Conservation (phyloP, 1,284 basidiomycete species). For the Apiotrichum gracile region DNA sequence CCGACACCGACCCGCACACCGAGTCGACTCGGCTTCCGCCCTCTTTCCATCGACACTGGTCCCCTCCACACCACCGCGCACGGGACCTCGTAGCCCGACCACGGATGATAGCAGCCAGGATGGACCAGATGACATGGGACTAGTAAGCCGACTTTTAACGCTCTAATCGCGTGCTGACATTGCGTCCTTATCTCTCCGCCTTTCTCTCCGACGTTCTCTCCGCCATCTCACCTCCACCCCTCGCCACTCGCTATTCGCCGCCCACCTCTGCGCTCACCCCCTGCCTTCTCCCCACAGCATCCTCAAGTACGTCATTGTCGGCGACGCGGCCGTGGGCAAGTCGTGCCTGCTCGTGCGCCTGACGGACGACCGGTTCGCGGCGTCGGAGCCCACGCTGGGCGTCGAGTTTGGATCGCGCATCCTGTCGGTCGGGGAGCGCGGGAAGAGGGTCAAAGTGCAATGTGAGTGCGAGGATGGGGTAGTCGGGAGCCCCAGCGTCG, state of each 20-base stretch:
- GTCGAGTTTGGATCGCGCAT: constrained; percentile 43
- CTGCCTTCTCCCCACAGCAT: constrained; percentile 21
- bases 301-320: constrained; percentile 44
- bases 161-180: no score
- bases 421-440: constrained; percentile 28
- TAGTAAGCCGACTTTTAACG: constrained; percentile 18
- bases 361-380: constrained; percentile 36
- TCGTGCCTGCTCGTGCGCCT: constrained; percentile 37
- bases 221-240: no score
- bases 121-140: constrained; percentile 29
- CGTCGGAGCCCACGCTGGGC: constrained; percentile 39
- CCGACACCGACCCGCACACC: no score
- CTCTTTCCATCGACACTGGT: no score
- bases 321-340: constrained; percentile 42
- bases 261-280: not conserved
- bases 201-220: no score
- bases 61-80: no score
- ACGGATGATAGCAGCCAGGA: constrained; percentile 14
- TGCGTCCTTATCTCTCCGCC: no score
- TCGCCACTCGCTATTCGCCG: not conserved
- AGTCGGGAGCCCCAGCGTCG: not conserved
- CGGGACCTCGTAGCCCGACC: no score
- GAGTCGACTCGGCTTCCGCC: no score
- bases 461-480: constrained; percentile 25
- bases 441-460: constrained; percentile 43